Evolutionary conservation across 805 yeast genomes (phyloP).

Genomic region (Ogataea minuta): DNA sequence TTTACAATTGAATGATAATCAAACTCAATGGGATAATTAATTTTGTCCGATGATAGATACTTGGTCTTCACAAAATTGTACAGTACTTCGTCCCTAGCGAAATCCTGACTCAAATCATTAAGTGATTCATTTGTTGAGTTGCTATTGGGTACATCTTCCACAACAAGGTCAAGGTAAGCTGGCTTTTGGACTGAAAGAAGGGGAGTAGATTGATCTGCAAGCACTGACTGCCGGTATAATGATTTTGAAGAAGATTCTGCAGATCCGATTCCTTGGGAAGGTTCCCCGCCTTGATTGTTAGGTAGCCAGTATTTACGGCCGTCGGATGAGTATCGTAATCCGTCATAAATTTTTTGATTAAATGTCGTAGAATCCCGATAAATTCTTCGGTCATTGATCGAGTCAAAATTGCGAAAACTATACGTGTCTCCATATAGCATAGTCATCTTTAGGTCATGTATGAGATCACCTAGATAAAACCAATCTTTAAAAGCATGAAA

Average conservation of each 20-base stretch:
- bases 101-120: conserved; percentile 23
- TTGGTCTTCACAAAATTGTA: conserved; percentile 35
- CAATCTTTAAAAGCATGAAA: conserved; percentile 71
- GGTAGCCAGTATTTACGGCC: conserved; percentile 85
- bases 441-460: conserved; percentile 71
- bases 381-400: conserved; percentile 47
- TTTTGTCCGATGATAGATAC: conserved; percentile 35
- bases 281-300: conserved; percentile 1
- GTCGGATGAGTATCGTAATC: conserved; percentile 73
- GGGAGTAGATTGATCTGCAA: conserved; percentile 15
- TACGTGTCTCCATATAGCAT: conserved; percentile 68
- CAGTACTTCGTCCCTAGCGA: conserved; percentile 35
- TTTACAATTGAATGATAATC: conserved; percentile 22
- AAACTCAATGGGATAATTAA: conserved; percentile 41
- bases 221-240: conserved; percentile 1
- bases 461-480: conserved; percentile 71
- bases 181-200: conserved; percentile 13
- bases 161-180: conserved; percentile 6
- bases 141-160: conserved; percentile 3
- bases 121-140: background rate
- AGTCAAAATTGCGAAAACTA: conserved; percentile 79
- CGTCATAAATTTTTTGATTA: conserved; percentile 72
- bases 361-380: conserved; percentile 39
- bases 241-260: conserved; percentile 19
- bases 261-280: conserved; percentile 5